Percentiles rank a stretch among this genome's conserved stretches.
Conservation (phyloP, 1,284 basidiomycete species). For the Amylostereum areolatum region DNA sequence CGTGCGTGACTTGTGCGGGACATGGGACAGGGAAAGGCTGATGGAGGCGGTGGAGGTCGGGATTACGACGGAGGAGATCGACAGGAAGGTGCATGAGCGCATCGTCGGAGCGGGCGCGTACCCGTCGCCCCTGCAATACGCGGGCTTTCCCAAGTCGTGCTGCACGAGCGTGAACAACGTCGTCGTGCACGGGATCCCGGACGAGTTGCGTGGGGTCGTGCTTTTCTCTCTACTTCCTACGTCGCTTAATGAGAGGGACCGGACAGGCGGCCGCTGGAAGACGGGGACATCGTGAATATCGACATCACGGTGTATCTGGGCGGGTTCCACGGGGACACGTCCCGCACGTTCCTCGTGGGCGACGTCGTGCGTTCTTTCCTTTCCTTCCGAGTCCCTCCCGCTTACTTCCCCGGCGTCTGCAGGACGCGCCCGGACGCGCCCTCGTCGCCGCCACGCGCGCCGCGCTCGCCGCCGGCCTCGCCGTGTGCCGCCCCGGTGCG, state of each 20-base stretch:
- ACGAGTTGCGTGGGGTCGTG: constrained; percentile 58
- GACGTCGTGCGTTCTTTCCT: constrained; percentile 51
- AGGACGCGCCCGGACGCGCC: constrained; percentile 65
- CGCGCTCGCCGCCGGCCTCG: constrained; percentile 70
- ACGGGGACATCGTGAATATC: constrained; percentile 81
- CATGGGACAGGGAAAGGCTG: neutral
- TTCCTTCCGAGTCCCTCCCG: neutral
- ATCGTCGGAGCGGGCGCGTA: constrained; percentile 72
- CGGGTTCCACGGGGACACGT: constrained; percentile 86
- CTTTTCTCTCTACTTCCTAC: constrained; percentile 1
- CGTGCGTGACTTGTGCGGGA: constrained; percentile 4
- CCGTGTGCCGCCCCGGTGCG: constrained; percentile 69
- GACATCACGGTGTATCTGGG: constrained; percentile 78
- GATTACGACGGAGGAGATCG: constrained; percentile 70
- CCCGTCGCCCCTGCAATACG: constrained; percentile 82
- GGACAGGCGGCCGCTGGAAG: constrained; percentile 65
- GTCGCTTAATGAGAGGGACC: neutral
- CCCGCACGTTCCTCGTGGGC: constrained; percentile 75
- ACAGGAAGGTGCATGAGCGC: constrained; percentile 64
- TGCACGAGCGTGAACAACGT: constrained; percentile 90
- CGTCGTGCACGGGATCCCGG: constrained; percentile 82
- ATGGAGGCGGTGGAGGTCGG: constrained; percentile 26
- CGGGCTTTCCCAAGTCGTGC: constrained; percentile 79
- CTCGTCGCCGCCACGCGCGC: constrained; percentile 58
- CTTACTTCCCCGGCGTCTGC: neutral